Evolutionary conservation across 192 early-diverging fungal species (phyloP).

Genomic region (Coemansia sp.): DNA sequence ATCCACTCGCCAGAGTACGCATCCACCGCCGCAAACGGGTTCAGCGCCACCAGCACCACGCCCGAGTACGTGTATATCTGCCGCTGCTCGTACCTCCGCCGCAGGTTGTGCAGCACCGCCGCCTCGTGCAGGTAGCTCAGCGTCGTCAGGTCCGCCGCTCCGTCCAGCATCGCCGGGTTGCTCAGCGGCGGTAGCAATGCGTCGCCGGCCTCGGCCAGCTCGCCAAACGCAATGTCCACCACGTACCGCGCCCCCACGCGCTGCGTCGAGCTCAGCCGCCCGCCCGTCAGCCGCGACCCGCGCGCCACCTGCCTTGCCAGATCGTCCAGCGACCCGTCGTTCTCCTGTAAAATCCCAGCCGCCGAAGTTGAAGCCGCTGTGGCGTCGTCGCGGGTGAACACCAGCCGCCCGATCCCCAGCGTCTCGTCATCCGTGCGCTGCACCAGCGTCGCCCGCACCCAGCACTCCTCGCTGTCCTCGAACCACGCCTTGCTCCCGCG

Average conservation of each 20-base stretch:
- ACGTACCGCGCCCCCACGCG: slow-evolving; percentile 30
- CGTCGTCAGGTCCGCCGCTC: slow-evolving; percentile 84
- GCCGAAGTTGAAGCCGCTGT: slow-evolving; percentile 19
- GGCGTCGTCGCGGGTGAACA: slow-evolving; percentile 45
- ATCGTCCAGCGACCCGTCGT: slow-evolving; percentile 23
- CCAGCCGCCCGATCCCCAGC: slow-evolving; percentile 38
- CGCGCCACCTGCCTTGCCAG: slow-evolving; percentile 36
- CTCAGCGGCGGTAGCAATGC: slow-evolving; percentile 78
- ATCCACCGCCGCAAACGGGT: slow-evolving; percentile 82
- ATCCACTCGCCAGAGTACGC: slow-evolving; percentile 89
- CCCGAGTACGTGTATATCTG: slow-evolving; percentile 99
- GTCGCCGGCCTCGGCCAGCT: slow-evolving; percentile 42
- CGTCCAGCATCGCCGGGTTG: slow-evolving; percentile 89
- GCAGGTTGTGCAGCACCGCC: slow-evolving; percentile 89
- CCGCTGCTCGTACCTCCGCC: slow-evolving; percentile 82
- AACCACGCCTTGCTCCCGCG: slow-evolving; percentile 86
- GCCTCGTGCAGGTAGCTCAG: slow-evolving; percentile 94
- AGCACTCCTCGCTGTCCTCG: slow-evolving; percentile 79
- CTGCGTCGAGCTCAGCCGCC: slow-evolving; percentile 38
- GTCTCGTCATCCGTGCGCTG: slow-evolving; percentile 41
- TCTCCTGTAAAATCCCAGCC: too few species aligned
- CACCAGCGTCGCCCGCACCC: slow-evolving; percentile 65
- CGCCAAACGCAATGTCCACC: slow-evolving; percentile 38
- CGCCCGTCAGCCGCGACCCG: slow-evolving; percentile 48
- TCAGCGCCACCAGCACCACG: slow-evolving; percentile 96